Conservation (phyloP, 2,329 filamentous ascomycete species). For the Fusarium nelsonii region DNA sequence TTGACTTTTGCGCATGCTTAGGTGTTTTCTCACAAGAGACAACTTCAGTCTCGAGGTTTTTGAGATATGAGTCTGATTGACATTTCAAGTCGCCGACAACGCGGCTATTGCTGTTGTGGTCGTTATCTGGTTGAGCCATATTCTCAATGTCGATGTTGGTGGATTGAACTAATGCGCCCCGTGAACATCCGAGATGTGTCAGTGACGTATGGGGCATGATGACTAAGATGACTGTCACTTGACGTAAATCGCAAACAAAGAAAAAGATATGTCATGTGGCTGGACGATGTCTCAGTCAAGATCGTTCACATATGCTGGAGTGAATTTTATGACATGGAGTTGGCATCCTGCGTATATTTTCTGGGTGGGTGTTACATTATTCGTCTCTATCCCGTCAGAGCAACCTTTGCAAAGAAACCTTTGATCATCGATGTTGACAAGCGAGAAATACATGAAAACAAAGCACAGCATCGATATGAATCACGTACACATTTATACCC, state of each 20-base stretch:
- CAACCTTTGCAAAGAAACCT: no score
- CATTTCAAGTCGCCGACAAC: constrained; percentile 49
- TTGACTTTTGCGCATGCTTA: constrained; percentile 30
- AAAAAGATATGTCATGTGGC: not conserved
- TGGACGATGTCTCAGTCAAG: not conserved
- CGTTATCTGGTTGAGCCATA: constrained; percentile 17
- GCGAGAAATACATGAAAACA: not conserved
- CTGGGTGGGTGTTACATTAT: no score
- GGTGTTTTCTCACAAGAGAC: constrained; percentile 48
- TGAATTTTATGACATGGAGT: no score
- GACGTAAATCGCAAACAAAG: constrained; percentile 1
- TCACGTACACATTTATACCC: no score
- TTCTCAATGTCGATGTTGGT: not conserved
- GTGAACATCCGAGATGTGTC: constrained; percentile 2
- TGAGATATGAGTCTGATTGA: constrained; percentile 47
- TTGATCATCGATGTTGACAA: no score
- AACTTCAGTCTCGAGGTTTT: constrained; percentile 43
- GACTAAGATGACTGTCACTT: constrained; percentile 31
- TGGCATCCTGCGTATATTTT: no score
- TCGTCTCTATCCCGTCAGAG: no score
- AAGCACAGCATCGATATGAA: not conserved
- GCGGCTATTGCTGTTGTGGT: not conserved
- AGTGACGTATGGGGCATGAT: constrained; percentile 25
- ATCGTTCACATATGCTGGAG: no score
- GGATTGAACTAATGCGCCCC: not conserved